Evolutionary conservation across 306 rosid genomes (phyloP).

Genomic region (Lathyrus tuberosus): DNA sequence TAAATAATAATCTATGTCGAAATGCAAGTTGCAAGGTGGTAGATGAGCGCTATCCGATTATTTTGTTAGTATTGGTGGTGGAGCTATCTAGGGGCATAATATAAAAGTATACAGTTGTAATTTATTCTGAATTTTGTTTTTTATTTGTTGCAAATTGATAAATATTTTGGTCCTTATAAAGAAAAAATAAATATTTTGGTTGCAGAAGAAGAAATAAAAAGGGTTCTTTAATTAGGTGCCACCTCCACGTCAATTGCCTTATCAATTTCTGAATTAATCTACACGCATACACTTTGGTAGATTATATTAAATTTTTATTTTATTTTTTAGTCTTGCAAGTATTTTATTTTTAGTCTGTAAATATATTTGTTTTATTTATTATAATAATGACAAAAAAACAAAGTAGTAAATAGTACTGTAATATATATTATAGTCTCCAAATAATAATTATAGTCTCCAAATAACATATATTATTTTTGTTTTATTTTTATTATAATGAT

Average conservation of each 20-base stretch:
- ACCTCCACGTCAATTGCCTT: conserved; percentile 1
- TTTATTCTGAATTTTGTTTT: not conserved
- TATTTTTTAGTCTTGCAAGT: not conserved
- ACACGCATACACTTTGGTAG: not conserved
- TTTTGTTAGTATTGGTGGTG: not conserved
- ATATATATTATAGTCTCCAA: too few relatives aligned
- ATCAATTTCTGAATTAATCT: not conserved
- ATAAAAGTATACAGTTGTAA: not conserved
- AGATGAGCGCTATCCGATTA: not conserved
- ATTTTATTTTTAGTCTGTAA: not conserved
- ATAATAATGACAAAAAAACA: not conserved
- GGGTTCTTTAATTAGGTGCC: not conserved
- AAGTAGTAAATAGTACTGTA: too few relatives aligned
- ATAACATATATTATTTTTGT: too few relatives aligned
- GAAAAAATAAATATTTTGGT: not conserved
- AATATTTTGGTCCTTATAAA: not conserved
- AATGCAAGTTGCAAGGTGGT: not conserved
- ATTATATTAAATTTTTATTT: too few relatives aligned
- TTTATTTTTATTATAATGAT: too few relatives aligned
- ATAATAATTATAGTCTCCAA: conserved; percentile 18
- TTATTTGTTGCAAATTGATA: not conserved
- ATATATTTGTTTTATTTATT: not conserved
- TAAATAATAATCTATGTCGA: not conserved
- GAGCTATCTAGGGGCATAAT: not conserved
- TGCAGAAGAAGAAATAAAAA: not conserved